Evolutionary conservation across 169 alveolate species (phyloP).

Genomic region (Babesia microti): DNA sequence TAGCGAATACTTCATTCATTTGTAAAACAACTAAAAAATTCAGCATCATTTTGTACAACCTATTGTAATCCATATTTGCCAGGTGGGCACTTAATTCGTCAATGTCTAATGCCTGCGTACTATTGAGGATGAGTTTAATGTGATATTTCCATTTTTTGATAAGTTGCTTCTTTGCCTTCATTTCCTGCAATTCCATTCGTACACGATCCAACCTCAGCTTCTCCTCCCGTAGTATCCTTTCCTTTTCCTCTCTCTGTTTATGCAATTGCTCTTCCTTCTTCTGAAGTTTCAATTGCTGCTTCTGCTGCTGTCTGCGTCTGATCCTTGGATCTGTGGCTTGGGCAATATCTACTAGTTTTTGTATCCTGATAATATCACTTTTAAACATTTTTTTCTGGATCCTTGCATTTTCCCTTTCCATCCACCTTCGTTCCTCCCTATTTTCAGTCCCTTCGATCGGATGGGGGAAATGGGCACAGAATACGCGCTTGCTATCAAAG

Average conservation of each 20-base stretch:
- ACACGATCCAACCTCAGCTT: too few relatives aligned
- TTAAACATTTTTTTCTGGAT: conserved; percentile 70
- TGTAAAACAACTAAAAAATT: too few relatives aligned
- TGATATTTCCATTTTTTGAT: conserved; percentile 24
- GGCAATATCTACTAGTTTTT: conserved; percentile 77
- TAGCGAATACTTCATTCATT: too few relatives aligned
- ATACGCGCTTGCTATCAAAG: conserved; percentile 81
- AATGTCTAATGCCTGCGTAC: too few relatives aligned
- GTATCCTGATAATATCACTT: conserved; percentile 78
- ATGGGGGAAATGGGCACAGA: conserved; percentile 78
- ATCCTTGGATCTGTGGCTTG: conserved; percentile 61
- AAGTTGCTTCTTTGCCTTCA: conserved; percentile 36
- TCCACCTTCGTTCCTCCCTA: conserved; percentile 86
- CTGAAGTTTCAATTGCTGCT: conserved; percentile 15
- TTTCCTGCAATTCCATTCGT: too few relatives aligned
- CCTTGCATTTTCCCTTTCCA: conserved; percentile 85
- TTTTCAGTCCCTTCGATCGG: conserved; percentile 81
- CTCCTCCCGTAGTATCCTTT: too few relatives aligned
- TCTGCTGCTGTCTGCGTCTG: conserved; percentile 46
- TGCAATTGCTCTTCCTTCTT: conserved; percentile 17
- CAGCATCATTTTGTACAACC: too few relatives aligned
- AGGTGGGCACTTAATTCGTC: too few relatives aligned
- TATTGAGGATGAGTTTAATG: neutral
- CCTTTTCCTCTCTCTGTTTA: conserved; percentile 16
- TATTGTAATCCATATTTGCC: too few relatives aligned